phyloP scores from a whole-genome alignment of 1,284 basidiomycete species.

The Papiliotrema nemorosa region DNA sequence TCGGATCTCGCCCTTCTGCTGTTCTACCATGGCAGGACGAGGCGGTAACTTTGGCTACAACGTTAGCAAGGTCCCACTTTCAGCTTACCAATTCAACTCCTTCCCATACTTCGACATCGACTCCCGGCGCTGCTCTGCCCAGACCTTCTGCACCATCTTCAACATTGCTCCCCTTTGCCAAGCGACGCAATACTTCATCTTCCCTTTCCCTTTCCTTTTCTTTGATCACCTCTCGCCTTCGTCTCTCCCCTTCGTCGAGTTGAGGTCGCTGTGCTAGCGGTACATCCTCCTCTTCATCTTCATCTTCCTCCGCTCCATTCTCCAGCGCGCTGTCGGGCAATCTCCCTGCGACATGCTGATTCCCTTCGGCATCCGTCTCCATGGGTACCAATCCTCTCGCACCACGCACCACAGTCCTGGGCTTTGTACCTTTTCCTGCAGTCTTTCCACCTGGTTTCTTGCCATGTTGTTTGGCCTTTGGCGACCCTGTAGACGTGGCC shows the following conservation, averaged over 20 bases:
- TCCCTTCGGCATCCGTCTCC: slow-evolving; percentile 34
- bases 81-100: slow-evolving; percentile 39
- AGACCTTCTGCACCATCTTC: slow-evolving; percentile 50
- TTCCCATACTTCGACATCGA: slow-evolving; percentile 43
- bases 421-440: slow-evolving; percentile 34
- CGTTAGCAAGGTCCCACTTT: background rate
- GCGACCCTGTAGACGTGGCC: background rate
- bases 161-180: slow-evolving; percentile 74
- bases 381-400: slow-evolving; percentile 33
- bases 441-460: slow-evolving; percentile 21
- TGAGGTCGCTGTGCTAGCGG: slow-evolving; percentile 36
- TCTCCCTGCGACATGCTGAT: slow-evolving; percentile 18
- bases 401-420: slow-evolving; percentile 34
- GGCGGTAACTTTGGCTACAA: slow-evolving; percentile 43
- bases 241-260: slow-evolving; percentile 45
- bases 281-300: slow-evolving; percentile 34
- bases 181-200: slow-evolving; percentile 66
- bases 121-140: slow-evolving; percentile 8
- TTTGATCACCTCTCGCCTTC: slow-evolving; percentile 51
- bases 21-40: slow-evolving; percentile 73
- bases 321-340: slow-evolving; percentile 9
- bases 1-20: slow-evolving; percentile 77
- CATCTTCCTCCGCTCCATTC: slow-evolving; percentile 44
- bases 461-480: slow-evolving; percentile 7
- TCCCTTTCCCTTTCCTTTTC: slow-evolving; percentile 65